phyloP scores from a whole-genome alignment of 352 stramenopile species.

The Albugo candida region DNA sequence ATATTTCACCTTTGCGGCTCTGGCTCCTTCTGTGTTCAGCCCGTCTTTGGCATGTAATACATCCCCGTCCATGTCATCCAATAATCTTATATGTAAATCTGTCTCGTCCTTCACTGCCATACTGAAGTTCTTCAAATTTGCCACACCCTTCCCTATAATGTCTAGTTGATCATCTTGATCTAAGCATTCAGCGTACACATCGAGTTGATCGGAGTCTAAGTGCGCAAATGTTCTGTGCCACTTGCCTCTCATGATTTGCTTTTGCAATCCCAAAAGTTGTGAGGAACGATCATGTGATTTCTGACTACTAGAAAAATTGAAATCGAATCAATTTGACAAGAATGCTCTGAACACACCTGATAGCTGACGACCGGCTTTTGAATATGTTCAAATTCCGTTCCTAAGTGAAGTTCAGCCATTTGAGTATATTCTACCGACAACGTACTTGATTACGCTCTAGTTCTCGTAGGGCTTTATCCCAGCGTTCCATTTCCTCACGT shows the following conservation, averaged over 20 bases:
- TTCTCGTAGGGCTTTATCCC: conserved; percentile 37
- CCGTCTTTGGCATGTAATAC: conserved; percentile 64
- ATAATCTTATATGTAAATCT: conserved; percentile 71
- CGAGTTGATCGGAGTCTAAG: neutral
- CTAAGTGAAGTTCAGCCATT: conserved; percentile 10
- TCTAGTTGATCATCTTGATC: conserved; percentile 77
- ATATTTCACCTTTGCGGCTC: conserved; percentile 36
- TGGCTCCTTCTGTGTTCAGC: conserved; percentile 64
- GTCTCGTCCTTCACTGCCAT: conserved; percentile 79
- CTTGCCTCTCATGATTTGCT: conserved; percentile 75
- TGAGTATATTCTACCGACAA: neutral
- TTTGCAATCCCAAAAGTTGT: conserved; percentile 67
- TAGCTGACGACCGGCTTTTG: conserved; percentile 25
- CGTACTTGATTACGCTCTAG: conserved; percentile 38
- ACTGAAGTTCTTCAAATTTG: conserved; percentile 74
- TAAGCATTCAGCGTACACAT: conserved; percentile 1
- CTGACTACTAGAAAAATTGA: conserved; percentile 6
- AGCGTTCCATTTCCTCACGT: conserved; percentile 34
- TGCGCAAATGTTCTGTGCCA: neutral
- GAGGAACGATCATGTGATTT: conserved; percentile 14
- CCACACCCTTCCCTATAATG: conserved; percentile 58
- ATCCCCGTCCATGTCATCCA: conserved; percentile 79
- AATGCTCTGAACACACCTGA: neutral
- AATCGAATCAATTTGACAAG: neutral
- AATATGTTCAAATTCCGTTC: conserved; percentile 57